phyloP scores from a whole-genome alignment of 1,139 yeast genomes.

The Diutina rugosa region DNA sequence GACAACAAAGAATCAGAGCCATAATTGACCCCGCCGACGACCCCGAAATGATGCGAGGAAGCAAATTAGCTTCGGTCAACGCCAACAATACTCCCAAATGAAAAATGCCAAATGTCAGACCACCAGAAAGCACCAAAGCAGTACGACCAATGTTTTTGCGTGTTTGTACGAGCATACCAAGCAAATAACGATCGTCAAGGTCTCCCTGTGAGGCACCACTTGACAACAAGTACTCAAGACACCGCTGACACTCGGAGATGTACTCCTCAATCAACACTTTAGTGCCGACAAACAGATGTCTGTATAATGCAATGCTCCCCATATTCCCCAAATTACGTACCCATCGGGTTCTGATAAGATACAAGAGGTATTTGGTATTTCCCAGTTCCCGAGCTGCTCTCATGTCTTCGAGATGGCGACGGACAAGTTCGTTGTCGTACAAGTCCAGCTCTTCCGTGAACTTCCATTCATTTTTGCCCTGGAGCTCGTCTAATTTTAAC shows the following conservation, averaged over 20 bases:
- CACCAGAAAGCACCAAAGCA: slow-evolving; percentile 87
- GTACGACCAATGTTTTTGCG: slow-evolving; percentile 88
- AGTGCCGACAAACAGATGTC: slow-evolving; percentile 78
- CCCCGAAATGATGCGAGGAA: slow-evolving; percentile 89
- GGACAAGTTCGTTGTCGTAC: slow-evolving; percentile 60
- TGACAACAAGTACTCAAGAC: slow-evolving; percentile 38
- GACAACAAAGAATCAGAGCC: slow-evolving; percentile 78
- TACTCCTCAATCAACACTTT: slow-evolving; percentile 74
- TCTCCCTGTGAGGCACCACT: slow-evolving; percentile 23
- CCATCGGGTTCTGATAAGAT: slow-evolving; percentile 75
- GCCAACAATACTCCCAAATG: slow-evolving; percentile 89
- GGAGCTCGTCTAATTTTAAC: slow-evolving; percentile 45
- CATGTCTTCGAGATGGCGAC: slow-evolving; percentile 42
- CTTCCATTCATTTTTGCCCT: slow-evolving; percentile 66
- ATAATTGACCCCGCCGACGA: slow-evolving; percentile 94
- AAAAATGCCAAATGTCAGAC: slow-evolving; percentile 85
- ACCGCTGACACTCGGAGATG: slow-evolving; percentile 58
- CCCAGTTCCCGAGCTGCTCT: slow-evolving; percentile 40
- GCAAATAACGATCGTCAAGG: slow-evolving; percentile 52
- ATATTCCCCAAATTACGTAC: slow-evolving; percentile 77
- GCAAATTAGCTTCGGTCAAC: slow-evolving; percentile 53
- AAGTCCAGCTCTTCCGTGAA: slow-evolving; percentile 41
- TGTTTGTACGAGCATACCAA: slow-evolving; percentile 77
- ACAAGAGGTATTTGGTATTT: slow-evolving; percentile 51
- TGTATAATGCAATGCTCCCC: slow-evolving; percentile 68